phyloP scores from a whole-genome alignment of 768 basidiomycete genomes.

The Boletus vinaceobasis region DNA sequence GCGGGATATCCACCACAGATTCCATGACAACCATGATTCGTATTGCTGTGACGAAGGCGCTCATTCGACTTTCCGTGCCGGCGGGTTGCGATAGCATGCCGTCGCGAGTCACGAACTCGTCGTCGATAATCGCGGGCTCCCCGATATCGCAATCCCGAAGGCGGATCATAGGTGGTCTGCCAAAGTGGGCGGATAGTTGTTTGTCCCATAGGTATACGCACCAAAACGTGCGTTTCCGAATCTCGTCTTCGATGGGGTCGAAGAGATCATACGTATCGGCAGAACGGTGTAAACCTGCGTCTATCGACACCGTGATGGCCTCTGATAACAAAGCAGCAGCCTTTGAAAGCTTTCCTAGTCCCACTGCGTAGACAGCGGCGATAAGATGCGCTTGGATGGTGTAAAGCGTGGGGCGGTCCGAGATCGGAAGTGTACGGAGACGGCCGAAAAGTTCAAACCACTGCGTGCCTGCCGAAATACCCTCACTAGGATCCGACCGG shows the following conservation, averaged over 20 bases:
- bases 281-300: slow-evolving; percentile 85
- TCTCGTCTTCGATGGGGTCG: slow-evolving; percentile 85
- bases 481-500: slow-evolving; percentile 74
- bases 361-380: slow-evolving; percentile 91
- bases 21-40: slow-evolving; percentile 87
- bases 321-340: slow-evolving; percentile 85
- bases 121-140: slow-evolving; percentile 82
- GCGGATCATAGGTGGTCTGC: slow-evolving; percentile 82
- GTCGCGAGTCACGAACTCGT: slow-evolving; percentile 83
- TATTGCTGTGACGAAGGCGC: slow-evolving; percentile 73
- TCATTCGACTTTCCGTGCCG: slow-evolving; percentile 72
- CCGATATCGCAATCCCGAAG: slow-evolving; percentile 89
- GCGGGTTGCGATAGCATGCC: slow-evolving; percentile 61
- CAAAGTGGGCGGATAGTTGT: slow-evolving; percentile 85
- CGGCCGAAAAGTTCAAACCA: slow-evolving; percentile 90
- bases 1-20: slow-evolving; percentile 79
- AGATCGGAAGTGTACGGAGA: slow-evolving; percentile 82
- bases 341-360: slow-evolving; percentile 82
- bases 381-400: slow-evolving; percentile 88
- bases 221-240: slow-evolving; percentile 95
- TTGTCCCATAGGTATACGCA: slow-evolving; percentile 97
- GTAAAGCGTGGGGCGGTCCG: slow-evolving; percentile 87
- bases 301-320: slow-evolving; percentile 81
- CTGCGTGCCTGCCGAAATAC: slow-evolving; percentile 84
- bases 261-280: slow-evolving; percentile 85